These are phyloP conservation scores for Phytophthora kernoviae DNA, from an alignment of 352 stramenopile species.

Conservation along the genomic window DNA sequence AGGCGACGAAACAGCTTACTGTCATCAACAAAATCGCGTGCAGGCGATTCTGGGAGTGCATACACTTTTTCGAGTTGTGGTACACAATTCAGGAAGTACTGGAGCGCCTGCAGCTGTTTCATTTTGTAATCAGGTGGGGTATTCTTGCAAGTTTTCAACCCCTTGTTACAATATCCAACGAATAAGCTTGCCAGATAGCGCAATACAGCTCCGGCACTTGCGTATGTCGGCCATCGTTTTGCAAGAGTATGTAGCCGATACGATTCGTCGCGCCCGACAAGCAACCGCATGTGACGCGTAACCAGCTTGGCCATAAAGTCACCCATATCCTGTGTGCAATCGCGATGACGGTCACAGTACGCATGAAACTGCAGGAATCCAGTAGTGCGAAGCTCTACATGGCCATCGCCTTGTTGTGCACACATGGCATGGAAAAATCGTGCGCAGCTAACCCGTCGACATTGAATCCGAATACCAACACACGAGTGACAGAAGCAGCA, in stretches of 20 bases:
- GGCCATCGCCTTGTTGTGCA: conserved; percentile 44
- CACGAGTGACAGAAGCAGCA: conserved; percentile 61
- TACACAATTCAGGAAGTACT: conserved; percentile 70
- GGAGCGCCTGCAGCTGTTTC: conserved; percentile 69
- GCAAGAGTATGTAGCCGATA: conserved; percentile 49
- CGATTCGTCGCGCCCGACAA: conserved; percentile 58
- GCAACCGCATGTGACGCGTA: conserved; percentile 50
- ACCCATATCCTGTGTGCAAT: conserved; percentile 40
- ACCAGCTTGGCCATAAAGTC: conserved; percentile 59
- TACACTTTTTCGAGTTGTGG: conserved; percentile 72
- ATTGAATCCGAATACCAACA: conserved; percentile 59
- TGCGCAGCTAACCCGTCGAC: conserved; percentile 52
- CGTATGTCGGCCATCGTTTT: conserved; percentile 48
- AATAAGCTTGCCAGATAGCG: conserved; percentile 46
- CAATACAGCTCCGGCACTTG: conserved; percentile 44
- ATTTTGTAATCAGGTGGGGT: conserved; percentile 58
- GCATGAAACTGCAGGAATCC: conserved; percentile 56
- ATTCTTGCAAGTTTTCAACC: conserved; percentile 47
- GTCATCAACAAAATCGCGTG: conserved; percentile 47
- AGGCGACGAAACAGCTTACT: conserved; percentile 54
- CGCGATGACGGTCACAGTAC: conserved; percentile 72
- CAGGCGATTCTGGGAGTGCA: conserved; percentile 20
- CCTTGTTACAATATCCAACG: conserved; percentile 60
- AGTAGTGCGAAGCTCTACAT: conserved; percentile 40
- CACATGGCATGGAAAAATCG: conserved; percentile 76